phyloP scores from a whole-genome alignment of 2,329 filamentous ascomycete species.

The Arthrobotrys sphaeroides region DNA sequence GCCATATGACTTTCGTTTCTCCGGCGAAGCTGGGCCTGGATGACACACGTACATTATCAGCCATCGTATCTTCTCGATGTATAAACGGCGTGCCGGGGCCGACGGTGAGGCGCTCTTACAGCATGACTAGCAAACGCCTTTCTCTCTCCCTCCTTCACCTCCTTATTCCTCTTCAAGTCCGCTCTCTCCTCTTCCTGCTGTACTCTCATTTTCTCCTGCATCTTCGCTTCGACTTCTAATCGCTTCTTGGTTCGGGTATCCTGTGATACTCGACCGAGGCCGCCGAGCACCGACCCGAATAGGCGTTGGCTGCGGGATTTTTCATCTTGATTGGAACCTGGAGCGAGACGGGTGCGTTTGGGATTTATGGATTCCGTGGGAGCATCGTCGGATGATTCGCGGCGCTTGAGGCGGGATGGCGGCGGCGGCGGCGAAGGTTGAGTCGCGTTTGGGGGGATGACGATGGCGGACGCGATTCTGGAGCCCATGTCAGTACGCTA shows the following conservation, averaged over 20 bases:
- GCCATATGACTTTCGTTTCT: constrained; percentile 51
- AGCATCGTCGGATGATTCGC: constrained; percentile 43
- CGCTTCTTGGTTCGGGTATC: constrained; percentile 46
- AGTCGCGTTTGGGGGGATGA: constrained; percentile 53
- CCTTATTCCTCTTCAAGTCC: constrained; percentile 30
- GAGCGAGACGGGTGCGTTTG: constrained; percentile 49
- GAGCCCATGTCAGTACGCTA: background rate
- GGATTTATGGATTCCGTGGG: constrained; percentile 16
- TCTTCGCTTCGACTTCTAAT: constrained; percentile 48
- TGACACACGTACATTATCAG: background rate
- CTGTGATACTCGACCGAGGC: constrained; percentile 43
- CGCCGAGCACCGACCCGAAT: constrained; percentile 52
- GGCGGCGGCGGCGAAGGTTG: constrained; percentile 37
- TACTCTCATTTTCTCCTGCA: constrained; percentile 50
- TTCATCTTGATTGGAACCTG: constrained; percentile 42
- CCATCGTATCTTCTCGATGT: background rate
- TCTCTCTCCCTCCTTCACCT: constrained; percentile 46
- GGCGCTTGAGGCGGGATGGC: constrained; percentile 40
- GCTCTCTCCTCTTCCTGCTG: constrained; percentile 45
- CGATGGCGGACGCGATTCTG: constrained; percentile 53
- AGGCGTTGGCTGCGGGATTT: constrained; percentile 43
- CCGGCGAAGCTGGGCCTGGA: constrained; percentile 35
- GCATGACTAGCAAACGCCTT: constrained; percentile 46
- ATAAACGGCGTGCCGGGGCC: no score
- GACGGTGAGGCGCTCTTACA: constrained; percentile 11